phyloP scores from a whole-genome alignment of 306 rosid species.

The Crotalaria pallida region DNA sequence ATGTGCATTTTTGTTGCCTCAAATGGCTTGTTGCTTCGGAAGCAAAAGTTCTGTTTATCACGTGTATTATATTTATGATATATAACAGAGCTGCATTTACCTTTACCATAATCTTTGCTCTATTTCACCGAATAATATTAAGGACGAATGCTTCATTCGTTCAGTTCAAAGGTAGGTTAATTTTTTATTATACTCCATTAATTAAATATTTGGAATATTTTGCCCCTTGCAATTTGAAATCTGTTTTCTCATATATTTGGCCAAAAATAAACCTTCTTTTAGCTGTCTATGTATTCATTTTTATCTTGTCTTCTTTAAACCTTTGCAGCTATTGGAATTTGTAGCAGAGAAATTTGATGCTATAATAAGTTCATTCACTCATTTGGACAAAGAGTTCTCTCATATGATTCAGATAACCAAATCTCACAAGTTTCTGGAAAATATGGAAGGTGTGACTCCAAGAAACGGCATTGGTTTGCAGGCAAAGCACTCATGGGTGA shows the following conservation, averaged over 20 bases:
- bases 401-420: slow-evolving; percentile 77
- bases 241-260: slow-evolving; percentile 2
- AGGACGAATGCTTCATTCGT: slow-evolving; percentile 7
- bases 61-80: background rate
- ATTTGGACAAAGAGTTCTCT: slow-evolving; percentile 85
- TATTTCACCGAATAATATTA: background rate
- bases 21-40: background rate
- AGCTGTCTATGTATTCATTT: background rate
- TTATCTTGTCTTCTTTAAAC: background rate
- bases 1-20: background rate
- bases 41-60: background rate
- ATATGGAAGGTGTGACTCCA: slow-evolving; percentile 49
- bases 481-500: slow-evolving; percentile 76
- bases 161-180: background rate
- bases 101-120: background rate
- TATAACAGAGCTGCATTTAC: background rate
- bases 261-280: background rate
- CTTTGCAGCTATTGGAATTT: slow-evolving; percentile 78
- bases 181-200: background rate
- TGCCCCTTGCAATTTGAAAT: slow-evolving; percentile 13
- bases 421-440: slow-evolving; percentile 64
- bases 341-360: slow-evolving; percentile 78
- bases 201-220: background rate
- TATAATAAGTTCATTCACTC: slow-evolving; percentile 74
- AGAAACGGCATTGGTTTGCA: slow-evolving; percentile 65